Conservation (phyloP, 805 yeast genomes). For the Barnettozyma populi region DNA sequence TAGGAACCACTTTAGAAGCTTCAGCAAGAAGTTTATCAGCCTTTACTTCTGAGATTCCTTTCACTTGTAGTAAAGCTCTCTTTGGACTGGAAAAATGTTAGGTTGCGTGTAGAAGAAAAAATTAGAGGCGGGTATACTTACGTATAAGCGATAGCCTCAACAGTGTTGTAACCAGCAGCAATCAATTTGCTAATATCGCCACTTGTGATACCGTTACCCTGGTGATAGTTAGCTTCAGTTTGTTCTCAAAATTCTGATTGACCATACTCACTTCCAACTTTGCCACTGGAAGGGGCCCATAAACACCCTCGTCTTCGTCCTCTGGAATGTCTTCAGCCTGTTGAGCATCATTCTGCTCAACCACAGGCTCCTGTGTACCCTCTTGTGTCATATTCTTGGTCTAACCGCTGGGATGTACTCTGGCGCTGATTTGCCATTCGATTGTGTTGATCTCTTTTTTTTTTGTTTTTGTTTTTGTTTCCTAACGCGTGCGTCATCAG, state of each 20-base stretch:
- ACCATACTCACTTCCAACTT: constrained; percentile 35
- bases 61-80: constrained; percentile 66
- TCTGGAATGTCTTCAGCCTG: constrained; percentile 10
- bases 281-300: constrained; percentile 51
- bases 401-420: not conserved
- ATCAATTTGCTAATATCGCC: constrained; percentile 75
- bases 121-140: constrained; percentile 15
- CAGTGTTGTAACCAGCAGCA: constrained; percentile 84
- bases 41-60: constrained; percentile 93
- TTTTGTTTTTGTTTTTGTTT: constrained; percentile 15
- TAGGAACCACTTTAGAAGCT: constrained; percentile 82
- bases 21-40: constrained; percentile 81
- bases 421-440: not conserved
- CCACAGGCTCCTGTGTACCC: constrained; percentile 3
- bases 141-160: constrained; percentile 89
- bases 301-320: constrained; percentile 47
- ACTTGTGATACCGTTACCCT: constrained; percentile 81
- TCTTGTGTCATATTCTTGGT: constrained; percentile 2
- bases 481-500: not conserved
- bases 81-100: constrained; percentile 44
- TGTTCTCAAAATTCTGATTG: constrained; percentile 3
- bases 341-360: not conserved
- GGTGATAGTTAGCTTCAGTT: constrained; percentile 1
- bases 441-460: constrained; percentile 3
- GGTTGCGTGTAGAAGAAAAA: not conserved